These are phyloP conservation scores for Phytophthora pisi DNA, from an alignment of 352 stramenopile genomes.

Conservation along the genomic window DNA sequence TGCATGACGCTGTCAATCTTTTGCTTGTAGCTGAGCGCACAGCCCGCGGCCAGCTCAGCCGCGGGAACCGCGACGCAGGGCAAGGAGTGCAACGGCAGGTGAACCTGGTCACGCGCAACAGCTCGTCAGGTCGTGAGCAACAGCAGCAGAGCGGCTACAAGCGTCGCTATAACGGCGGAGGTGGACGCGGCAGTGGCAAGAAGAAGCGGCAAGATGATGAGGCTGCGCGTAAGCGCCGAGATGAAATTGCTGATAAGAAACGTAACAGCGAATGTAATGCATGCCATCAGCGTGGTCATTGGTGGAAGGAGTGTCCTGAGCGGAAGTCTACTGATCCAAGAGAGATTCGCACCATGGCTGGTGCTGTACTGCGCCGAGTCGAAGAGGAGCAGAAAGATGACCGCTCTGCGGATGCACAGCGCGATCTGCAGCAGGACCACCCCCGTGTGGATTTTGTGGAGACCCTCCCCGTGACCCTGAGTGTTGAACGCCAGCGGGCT, in stretches of 20 bases:
- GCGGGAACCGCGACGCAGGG: not conserved
- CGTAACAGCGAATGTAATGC: not conserved
- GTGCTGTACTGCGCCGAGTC: not conserved
- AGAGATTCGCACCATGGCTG: not conserved
- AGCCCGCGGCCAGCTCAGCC: not conserved
- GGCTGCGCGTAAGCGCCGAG: not conserved
- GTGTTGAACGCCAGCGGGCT: not conserved
- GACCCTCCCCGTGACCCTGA: not conserved
- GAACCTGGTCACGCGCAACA: not conserved
- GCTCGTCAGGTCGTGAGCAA: not conserved
- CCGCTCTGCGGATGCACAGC: not conserved
- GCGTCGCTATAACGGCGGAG: not conserved
- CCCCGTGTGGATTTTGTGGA: not conserved
- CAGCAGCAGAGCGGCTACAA: not conserved
- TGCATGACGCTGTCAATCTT: not conserved
- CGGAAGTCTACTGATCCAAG: not conserved
- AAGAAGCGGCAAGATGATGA: constrained; percentile 1
- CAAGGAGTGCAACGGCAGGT: not conserved
- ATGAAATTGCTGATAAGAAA: constrained; percentile 1
- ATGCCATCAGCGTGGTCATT: constrained; percentile 6
- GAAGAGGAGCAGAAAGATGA: not conserved
- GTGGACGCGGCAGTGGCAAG: not conserved
- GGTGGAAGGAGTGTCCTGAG: constrained; percentile 8
- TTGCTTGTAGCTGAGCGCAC: not conserved
- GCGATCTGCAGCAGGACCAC: not conserved